phyloP scores from a whole-genome alignment of 441 rosid genomes.

The Corymbia calophylla region DNA sequence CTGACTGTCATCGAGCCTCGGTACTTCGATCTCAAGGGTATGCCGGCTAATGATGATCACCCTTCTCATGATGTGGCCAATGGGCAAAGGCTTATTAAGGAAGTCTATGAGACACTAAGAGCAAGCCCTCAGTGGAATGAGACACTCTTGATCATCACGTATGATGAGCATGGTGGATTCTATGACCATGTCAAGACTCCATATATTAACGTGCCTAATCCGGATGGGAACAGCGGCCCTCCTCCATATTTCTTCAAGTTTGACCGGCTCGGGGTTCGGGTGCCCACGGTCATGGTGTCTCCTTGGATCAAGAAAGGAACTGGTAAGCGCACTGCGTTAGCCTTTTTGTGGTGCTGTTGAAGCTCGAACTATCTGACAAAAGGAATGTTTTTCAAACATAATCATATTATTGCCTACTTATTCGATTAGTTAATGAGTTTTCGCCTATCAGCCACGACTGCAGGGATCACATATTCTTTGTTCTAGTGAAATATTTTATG shows the following conservation, averaged over 20 bases:
- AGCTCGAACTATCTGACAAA: neutral
- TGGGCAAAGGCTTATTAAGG: conserved; percentile 1
- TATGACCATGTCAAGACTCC: neutral
- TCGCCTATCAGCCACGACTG: neutral
- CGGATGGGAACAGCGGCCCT: neutral
- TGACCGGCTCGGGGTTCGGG: neutral
- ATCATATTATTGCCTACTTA: neutral
- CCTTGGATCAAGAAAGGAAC: conserved; percentile 1
- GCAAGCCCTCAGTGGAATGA: conserved; percentile 15
- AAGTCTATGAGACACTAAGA: conserved; percentile 5
- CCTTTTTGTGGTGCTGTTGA: neutral
- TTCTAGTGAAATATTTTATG: neutral
- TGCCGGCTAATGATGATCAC: conserved; percentile 1
- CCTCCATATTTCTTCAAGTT: neutral
- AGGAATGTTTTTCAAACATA: neutral
- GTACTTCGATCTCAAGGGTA: neutral
- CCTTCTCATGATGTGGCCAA: conserved; percentile 2
- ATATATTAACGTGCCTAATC: neutral
- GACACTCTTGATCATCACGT: conserved; percentile 1
- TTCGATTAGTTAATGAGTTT: neutral
- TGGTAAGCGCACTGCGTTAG: neutral
- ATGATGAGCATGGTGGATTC: conserved; percentile 14
- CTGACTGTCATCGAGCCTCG: conserved; percentile 2
- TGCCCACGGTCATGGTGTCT: neutral
- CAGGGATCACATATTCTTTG: neutral